Base-by-base conservation (phyloP, 306 rosid species). In the Prunus campanulata region DNA sequence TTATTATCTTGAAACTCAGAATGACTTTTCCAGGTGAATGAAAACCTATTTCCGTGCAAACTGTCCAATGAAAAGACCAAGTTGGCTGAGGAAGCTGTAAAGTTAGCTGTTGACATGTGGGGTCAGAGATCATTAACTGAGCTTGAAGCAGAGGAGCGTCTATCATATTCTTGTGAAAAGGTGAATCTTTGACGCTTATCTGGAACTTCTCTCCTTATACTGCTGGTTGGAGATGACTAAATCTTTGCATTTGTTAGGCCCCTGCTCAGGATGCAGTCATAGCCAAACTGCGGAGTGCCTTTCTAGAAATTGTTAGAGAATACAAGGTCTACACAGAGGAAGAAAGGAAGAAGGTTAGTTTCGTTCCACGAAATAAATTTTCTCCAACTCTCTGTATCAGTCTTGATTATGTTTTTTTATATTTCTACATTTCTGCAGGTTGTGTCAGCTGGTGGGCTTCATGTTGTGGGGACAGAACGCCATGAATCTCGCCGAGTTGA, bases 81-180 rank as follows among this genome's bases (percentile, higher is more conserved):
- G 79, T 78, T 92, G 84, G 86, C 90, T 64, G 97, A 90, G 79
- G 88, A 87, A 79, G 88, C 96, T 49, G 93, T 90, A 69, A 87
- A 92, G 65, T 83, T 95, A 66, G 97, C 98, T 75, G 91, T 87
- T 49, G 84, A 89, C 78, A 90, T 85, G 66, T 95, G 98, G 97
- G 97, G 98, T 64, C 88, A 80, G 77, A 89, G 88, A 79, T 95
- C 97, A 70, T 83, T 95, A 76, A 90, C 92, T 20, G 97, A 92
- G 84, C 97, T 95, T 75, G 97, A 95, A 82, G 97, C 97, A 25
- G 97, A 95, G 89, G 98, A 95, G 84, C 97, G 97, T 64, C 91
- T 95, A 64, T 95, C 98, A 73, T 95, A 86, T 88, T 86, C 93
- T 74, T 90, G 96, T 78, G 99, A 95, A 81, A 95, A 95, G 92